Evolutionary conservation across 768 basidiomycete species (phyloP), one percentile per base, ranked within the genome.

Genomic region (Suillus luteus): DNA sequence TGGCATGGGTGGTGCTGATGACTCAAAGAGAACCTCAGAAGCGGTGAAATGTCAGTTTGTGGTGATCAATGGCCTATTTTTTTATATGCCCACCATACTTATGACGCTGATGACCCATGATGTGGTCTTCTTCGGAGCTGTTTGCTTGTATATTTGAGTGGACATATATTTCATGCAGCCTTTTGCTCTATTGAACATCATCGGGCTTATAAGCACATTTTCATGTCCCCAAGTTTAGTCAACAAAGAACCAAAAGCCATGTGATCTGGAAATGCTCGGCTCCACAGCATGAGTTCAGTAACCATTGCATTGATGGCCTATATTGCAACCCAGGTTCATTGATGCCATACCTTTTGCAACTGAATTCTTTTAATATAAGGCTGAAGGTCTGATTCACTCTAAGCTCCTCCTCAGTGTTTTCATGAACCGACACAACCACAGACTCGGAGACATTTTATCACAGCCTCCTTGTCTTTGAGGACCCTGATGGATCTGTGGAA

Each of bases 201-300:
- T 5, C 38, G 73, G 74, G 72, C 69, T 4, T 73, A 55, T 33
- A 73, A 71, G 51, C 71, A 74, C 60, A 62, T 76, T 22, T 76
- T 76, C 41, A 76, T 68, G 2, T 74, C 70, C 1, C 73, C 74
- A 0, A 75, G 74, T 52, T 74, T 71, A 1, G 73, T 74, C 1
- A 62, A 75, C 44, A 69, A 70, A 40, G 72, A 71, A 46, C 55
- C 62, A 24, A 73, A 68, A 57, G 73, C 73, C 5, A 73, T 70
- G 17, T 1, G 6, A 17, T 17, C 41, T 17, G 6, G 17, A 8
- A 41, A 41, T 41, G 41, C 41, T 41, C 7, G 2, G 0, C 41
- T 41, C 17, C 41, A 41, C 17, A 17, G 41, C 41, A 41, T 17
- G 41, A 17, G 31, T 5, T 17, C 15, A 12, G 63, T 69, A 14